These are phyloP conservation scores for Tetrapisispora arboricola DNA, from an alignment of 805 yeast species.

Conservation along the genomic window DNA sequence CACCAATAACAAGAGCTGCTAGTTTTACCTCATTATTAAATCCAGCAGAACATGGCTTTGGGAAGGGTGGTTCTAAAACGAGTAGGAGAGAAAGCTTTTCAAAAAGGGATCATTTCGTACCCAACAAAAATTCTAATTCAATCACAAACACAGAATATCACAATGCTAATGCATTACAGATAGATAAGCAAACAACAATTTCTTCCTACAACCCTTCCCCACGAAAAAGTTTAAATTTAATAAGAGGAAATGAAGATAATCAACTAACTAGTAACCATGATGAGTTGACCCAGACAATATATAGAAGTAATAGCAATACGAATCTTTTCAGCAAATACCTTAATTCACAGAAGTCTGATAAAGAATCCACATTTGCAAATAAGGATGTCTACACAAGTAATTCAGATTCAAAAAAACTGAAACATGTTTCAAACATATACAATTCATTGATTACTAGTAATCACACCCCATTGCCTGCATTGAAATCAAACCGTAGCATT, in stretches of 20 bases:
- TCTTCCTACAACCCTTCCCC: not conserved
- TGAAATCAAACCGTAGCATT: constrained; percentile 4
- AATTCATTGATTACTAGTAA: not conserved
- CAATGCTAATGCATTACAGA: not conserved
- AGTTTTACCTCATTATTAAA: constrained; percentile 12
- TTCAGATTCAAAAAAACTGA: not conserved
- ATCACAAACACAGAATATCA: not conserved
- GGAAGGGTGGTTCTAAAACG: not conserved
- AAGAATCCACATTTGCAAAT: not conserved
- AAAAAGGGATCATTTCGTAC: not conserved
- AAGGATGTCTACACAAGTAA: not conserved
- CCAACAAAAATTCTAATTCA: constrained; percentile 2
- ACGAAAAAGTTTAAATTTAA: not conserved
- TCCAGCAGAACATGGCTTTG: constrained; percentile 5
- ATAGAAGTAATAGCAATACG: constrained; percentile 3
- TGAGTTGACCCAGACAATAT: not conserved
- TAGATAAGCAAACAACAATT: not conserved
- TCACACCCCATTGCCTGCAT: not conserved
- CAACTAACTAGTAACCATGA: not conserved
- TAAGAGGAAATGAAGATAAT: not conserved
- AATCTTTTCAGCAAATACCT: constrained; percentile 7
- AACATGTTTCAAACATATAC: not conserved
- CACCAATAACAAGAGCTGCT: constrained; percentile 12
- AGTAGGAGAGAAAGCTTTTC: not conserved
- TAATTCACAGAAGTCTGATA: constrained; percentile 1